A percentile compares a stretch with the other conserved stretches of the same genome.
Evolutionary conservation across 163 green algal species (phyloP).

Genomic region (Coccomyxa subellipsoidea): DNA sequence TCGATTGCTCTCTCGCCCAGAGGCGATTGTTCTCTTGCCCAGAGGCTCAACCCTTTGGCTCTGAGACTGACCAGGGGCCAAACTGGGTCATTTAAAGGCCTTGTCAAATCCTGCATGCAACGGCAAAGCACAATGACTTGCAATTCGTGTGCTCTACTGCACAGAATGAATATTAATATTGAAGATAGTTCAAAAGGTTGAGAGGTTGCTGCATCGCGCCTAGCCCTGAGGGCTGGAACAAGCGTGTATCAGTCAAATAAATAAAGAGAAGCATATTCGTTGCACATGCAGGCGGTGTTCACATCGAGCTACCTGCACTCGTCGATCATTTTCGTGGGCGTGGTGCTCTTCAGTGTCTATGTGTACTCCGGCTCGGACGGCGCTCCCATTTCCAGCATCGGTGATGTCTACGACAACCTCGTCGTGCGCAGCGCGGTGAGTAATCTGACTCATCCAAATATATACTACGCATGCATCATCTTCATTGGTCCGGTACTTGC

Average conservation of each 20-base stretch:
- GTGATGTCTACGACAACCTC: conserved; percentile 6
- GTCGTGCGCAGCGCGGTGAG: neutral
- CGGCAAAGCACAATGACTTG: no score
- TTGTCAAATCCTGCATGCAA: no score
- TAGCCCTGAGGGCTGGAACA: neutral
- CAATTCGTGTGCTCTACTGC: no score
- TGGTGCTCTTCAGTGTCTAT: conserved; percentile 77
- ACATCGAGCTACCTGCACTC: conserved; percentile 62
- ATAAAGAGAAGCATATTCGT: neutral
- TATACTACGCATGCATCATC: neutral
- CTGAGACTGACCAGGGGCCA: no score
- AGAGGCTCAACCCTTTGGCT: no score
- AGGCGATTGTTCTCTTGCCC: no score
- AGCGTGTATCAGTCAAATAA: neutral
- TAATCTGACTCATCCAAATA: neutral
- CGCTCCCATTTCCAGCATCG: neutral
- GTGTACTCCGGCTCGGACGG: conserved; percentile 45
- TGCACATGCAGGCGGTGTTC: conserved; percentile 2
- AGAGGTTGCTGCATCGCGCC: neutral
- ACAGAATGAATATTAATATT: no score
- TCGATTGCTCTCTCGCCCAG: no score
- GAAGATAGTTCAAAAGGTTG: no score
- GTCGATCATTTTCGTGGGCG: conserved; percentile 78
- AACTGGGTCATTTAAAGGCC: no score
- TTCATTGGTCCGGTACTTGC: no score